Evolutionary conservation across 2,329 filamentous ascomycete genomes (phyloP).

Genomic region (Hysterium pulicare): DNA sequence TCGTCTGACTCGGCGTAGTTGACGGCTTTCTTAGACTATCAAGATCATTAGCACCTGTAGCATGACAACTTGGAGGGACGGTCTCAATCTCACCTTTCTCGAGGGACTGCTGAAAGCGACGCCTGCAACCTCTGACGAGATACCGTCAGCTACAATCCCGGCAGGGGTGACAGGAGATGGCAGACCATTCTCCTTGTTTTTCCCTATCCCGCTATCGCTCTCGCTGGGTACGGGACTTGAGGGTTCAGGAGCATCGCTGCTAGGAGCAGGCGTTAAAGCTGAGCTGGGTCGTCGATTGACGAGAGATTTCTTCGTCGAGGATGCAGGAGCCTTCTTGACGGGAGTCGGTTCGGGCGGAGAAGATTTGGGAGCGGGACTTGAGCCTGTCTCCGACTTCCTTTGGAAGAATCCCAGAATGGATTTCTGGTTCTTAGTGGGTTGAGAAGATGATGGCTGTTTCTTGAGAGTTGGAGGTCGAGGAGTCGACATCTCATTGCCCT

Average conservation of each 20-base stretch:
- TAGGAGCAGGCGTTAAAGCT: conserved; percentile 70
- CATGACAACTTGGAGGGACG: neutral
- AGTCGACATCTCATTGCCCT: conserved; percentile 47
- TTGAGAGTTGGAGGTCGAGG: conserved; percentile 41
- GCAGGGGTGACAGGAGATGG: conserved; percentile 39
- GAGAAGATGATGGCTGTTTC: conserved; percentile 46
- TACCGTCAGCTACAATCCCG: conserved; percentile 41
- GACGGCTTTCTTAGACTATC: conserved; percentile 60
- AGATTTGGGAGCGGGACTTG: conserved; percentile 35
- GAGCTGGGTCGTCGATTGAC: conserved; percentile 32
- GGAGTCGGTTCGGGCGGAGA: conserved; percentile 14
- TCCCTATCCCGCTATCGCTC: conserved; percentile 41
- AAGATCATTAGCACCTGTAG: conserved; percentile 8
- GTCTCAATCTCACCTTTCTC: conserved; percentile 61
- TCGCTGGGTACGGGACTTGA: conserved; percentile 67
- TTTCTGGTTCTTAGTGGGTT: conserved; percentile 59
- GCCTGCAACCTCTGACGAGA: conserved; percentile 41
- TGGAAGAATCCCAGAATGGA: conserved; percentile 80
- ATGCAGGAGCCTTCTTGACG: conserved; percentile 22
- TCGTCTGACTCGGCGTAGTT: conserved; percentile 86
- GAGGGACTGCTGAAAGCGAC: conserved; percentile 66
- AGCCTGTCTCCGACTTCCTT: conserved; percentile 53
- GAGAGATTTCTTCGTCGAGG: conserved; percentile 32
- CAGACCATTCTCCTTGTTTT: conserved; percentile 54
- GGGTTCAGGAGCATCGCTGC: conserved; percentile 70